Evolutionary conservation across 176 grass and related monocot species (phyloP).

Genomic region (Tuctoria greenei): DNA sequence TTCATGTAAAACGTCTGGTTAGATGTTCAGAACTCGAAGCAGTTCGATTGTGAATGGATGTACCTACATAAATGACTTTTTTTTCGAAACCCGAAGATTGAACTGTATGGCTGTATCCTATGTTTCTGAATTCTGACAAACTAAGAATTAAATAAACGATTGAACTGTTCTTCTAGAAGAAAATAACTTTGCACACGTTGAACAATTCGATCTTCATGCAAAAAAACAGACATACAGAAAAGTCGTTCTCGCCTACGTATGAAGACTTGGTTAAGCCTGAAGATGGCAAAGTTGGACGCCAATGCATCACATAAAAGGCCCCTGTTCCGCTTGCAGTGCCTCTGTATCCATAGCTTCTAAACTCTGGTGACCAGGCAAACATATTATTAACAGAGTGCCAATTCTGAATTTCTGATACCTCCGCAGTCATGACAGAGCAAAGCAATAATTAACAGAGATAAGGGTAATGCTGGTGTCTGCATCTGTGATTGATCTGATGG

Average conservation of each 20-base stretch:
- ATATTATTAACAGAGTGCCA: not conserved
- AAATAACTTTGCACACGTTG: not conserved
- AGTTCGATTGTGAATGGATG: slow-evolving; percentile 33
- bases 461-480: not conserved
- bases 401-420: not conserved
- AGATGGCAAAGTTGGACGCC: no score
- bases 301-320: no score
- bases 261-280: no score
- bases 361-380: no score
- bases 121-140: slow-evolving; percentile 10
- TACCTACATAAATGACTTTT: slow-evolving; percentile 3
- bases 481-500: slow-evolving; percentile 24
- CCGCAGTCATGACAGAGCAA: slow-evolving; percentile 13
- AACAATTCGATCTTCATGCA: no score
- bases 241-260: no score
- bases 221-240: no score
- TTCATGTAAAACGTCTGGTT: slow-evolving; percentile 17
- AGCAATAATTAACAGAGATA: slow-evolving; percentile 9
- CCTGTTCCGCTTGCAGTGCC: no score
- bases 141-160: not conserved
- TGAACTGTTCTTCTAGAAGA: not conserved
- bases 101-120: not conserved
- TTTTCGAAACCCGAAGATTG: no score
- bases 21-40: slow-evolving; percentile 33
- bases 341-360: no score